A percentile compares a stretch with the other conserved stretches of the same genome.
Conservation (phyloP, 371 early-diverging fungal species). For the Aphelidium insulamus region DNA sequence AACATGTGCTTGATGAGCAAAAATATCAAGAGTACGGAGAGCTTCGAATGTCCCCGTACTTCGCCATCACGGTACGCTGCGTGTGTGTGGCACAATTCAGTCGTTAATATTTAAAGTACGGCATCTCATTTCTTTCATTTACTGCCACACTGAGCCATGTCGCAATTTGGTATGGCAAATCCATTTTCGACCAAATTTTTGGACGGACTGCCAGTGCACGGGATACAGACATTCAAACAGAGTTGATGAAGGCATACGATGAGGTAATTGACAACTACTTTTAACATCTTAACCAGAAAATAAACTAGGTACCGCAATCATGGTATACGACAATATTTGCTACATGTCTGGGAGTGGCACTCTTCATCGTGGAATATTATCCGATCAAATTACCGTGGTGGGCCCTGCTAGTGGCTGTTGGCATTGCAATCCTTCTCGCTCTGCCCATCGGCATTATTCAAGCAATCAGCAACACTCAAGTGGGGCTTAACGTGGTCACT, state of each 20-base stretch:
- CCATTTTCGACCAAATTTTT: not conserved
- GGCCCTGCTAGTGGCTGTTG: constrained; percentile 28
- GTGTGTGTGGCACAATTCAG: no score
- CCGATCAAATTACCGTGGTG: constrained; percentile 26
- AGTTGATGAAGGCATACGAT: constrained; percentile 41
- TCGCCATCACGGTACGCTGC: constrained; percentile 38
- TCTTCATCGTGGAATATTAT: constrained; percentile 26
- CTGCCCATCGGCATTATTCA: constrained; percentile 57
- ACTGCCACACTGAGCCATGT: not conserved
- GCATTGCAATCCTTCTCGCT: constrained; percentile 33
- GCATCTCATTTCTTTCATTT: no score
- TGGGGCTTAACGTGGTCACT: constrained; percentile 47
- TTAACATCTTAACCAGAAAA: no score
- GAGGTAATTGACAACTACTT: constrained; percentile 15
- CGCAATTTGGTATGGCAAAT: not conserved
- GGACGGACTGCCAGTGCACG: not conserved
- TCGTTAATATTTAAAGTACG: no score
- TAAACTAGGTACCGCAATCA: constrained; percentile 27
- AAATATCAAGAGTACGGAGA: constrained; percentile 40
- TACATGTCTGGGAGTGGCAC: constrained; percentile 29
- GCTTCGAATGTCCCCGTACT: constrained; percentile 44
- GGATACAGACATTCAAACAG: constrained; percentile 29
- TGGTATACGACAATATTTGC: constrained; percentile 43
- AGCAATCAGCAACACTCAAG: constrained; percentile 35
- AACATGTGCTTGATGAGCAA: constrained; percentile 28